phyloP scores from a whole-genome alignment of 805 yeast genomes.

The Saturnispora silvae region DNA sequence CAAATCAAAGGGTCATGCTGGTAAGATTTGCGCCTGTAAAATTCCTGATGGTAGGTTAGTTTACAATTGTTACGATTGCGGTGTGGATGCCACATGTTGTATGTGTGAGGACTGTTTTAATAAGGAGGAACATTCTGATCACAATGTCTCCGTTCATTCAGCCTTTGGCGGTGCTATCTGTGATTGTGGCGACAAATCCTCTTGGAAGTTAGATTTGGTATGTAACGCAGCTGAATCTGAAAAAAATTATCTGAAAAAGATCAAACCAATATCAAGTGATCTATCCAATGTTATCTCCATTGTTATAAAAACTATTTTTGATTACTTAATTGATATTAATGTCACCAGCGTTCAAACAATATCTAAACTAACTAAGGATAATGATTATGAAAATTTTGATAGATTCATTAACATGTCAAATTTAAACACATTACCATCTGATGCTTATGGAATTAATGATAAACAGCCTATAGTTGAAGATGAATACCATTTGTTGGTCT shows the following conservation, averaged over 20 bases:
- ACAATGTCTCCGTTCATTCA: slow-evolving; percentile 45
- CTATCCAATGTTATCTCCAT: slow-evolving; percentile 17
- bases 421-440: slow-evolving; percentile 24
- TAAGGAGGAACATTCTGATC: slow-evolving; percentile 55
- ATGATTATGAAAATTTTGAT: slow-evolving; percentile 5
- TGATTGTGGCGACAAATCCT: slow-evolving; percentile 64
- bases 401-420: not conserved
- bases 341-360: slow-evolving; percentile 24
- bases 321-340: slow-evolving; percentile 32
- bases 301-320: slow-evolving; percentile 26
- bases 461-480: slow-evolving; percentile 15
- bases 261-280: slow-evolving; percentile 13
- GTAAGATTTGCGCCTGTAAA: slow-evolving; percentile 60
- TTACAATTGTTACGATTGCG: slow-evolving; percentile 68
- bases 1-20: slow-evolving; percentile 33
- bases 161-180: slow-evolving; percentile 51
- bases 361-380: slow-evolving; percentile 8
- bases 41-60: slow-evolving; percentile 55
- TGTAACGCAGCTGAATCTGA: slow-evolving; percentile 30
- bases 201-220: slow-evolving; percentile 43
- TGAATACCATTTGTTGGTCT: slow-evolving; percentile 43
- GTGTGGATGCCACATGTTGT: slow-evolving; percentile 70
- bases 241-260: slow-evolving; percentile 3
- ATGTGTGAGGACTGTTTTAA: slow-evolving; percentile 66
- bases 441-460: slow-evolving; percentile 28